Conservation (phyloP, 495 filamentous ascomycete genomes). For the Aspergillus conjunctus region DNA sequence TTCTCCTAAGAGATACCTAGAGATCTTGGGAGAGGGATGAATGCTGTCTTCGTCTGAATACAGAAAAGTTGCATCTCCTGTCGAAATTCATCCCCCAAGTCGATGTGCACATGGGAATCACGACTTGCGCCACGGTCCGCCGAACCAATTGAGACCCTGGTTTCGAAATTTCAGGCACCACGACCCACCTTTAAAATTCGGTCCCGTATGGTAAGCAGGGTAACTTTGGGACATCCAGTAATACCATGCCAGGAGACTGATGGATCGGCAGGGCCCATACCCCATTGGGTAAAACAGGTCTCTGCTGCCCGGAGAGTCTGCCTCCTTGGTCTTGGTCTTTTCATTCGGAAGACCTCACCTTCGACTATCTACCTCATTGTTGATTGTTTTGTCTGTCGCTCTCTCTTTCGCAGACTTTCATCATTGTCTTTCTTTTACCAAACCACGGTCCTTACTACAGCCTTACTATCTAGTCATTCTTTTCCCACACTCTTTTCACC, state of each 20-base stretch:
- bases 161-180: background rate
- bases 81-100: too few species aligned
- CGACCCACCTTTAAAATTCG: background rate
- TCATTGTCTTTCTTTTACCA: slow-evolving; percentile 29
- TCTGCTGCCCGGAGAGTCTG: slow-evolving; percentile 10
- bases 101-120: too few species aligned
- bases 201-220: background rate
- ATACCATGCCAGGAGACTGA: slow-evolving; percentile 2
- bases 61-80: too few species aligned
- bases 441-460: slow-evolving; percentile 21
- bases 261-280: slow-evolving; percentile 25
- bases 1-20: too few species aligned
- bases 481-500: slow-evolving; percentile 25
- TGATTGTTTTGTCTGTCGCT: slow-evolving; percentile 18
- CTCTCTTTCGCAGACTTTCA: slow-evolving; percentile 27
- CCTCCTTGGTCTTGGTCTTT: slow-evolving; percentile 6
- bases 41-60: too few species aligned
- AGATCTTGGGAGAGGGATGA: too few species aligned
- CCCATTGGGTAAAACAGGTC: slow-evolving; percentile 23
- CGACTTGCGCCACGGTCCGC: too few species aligned
- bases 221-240: slow-evolving; percentile 9
- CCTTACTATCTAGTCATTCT: slow-evolving; percentile 25
- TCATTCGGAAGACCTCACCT: slow-evolving; percentile 17
- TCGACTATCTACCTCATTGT: slow-evolving; percentile 6
- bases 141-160: background rate